A percentile compares a stretch with the other conserved stretches of the same genome.
These are phyloP conservation scores for Kondoa malvinella DNA, from an alignment of 768 basidiomycete genomes.

Conservation along the genomic window DNA sequence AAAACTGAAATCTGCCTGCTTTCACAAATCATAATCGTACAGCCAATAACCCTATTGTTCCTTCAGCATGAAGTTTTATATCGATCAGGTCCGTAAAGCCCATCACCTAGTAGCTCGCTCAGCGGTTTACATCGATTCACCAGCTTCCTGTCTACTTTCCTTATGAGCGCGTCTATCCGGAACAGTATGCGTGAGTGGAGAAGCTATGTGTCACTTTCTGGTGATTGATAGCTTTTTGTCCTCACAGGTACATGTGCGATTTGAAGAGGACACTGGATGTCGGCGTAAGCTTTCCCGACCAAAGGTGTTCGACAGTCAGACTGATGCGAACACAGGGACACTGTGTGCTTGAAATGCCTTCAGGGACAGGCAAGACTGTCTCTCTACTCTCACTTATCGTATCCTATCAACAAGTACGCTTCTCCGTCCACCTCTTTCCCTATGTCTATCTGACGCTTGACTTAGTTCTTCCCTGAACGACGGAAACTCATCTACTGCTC, in stretches of 20 bases:
- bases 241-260: constrained; percentile 99
- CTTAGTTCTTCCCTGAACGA: constrained; percentile 79
- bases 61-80: constrained; percentile 55
- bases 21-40: too few relatives aligned
- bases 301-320: neutral
- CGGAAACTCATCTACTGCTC: constrained; percentile 97
- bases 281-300: constrained; percentile 40
- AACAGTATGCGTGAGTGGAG: constrained; percentile 33
- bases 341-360: constrained; percentile 99
- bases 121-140: neutral
- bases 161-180: constrained; percentile 90
- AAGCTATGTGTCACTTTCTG: constrained; percentile 28
- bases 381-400: constrained; percentile 87
- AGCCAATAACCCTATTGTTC: neutral
- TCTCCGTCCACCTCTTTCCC: too few relatives aligned
- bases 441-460: constrained; percentile 1
- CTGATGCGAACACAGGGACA: constrained; percentile 52
- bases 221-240: constrained; percentile 98
- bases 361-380: constrained; percentile 97
- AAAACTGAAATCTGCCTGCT: too few relatives aligned
- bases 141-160: constrained; percentile 43
- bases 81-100: too few relatives aligned
- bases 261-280: constrained; percentile 91
- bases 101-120: constrained; percentile 44
- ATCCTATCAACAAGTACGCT: constrained; percentile 82